Evolutionary conservation across 2,329 filamentous ascomycete species (phyloP), one percentile per base, ranked within the genome.

Genomic region (Alternaria tenuissima): DNA sequence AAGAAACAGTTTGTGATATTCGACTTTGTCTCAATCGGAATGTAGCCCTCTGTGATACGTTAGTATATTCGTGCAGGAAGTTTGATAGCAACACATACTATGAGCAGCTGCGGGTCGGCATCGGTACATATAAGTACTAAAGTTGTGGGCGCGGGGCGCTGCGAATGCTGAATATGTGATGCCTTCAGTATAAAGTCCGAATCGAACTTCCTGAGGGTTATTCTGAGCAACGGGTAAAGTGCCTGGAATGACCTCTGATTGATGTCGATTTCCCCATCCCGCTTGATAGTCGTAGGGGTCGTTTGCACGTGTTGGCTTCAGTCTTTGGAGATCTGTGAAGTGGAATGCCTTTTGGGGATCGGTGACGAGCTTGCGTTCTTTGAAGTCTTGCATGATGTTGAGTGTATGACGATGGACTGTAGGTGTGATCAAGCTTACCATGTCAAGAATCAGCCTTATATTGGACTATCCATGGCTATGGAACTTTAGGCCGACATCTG

Each of bases 121-220:
- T 28, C 81, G 76, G 63, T 82, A 83, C 76, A 82, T 78, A 57
- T 79, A 83, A 11, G 80, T 80, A 49, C 77, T 81, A 61, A 76
- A 79, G 67, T 82, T 82, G 28, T 73, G 66, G 42, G 75, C 70
- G 24, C 81, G 73, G 7, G 80, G 80, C 5, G 81, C 80, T 48
- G 76, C 77, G 63, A 83, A 83, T 12, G 80, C 77, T 18, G 77
- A 79, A 43, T 79, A 80, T 16, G 80, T 83, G 62, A 83, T 81
- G 18, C 79, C 78, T 62, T 83, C 81, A 1, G 80, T 79, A 61
- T 82, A 83, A 3, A 83, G 71, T 7, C 81, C 81, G 61, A 81
- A 82, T 22, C 79, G 71, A 14, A 76, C 72, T 59, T 78, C 78
- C 36, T 81, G 79, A 2, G 81, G 81, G 36, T 72, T 80, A 63